These are phyloP conservation scores for Fusarium foetens DNA, from an alignment of 2,329 filamentous ascomycete genomes.

Conservation along the genomic window DNA sequence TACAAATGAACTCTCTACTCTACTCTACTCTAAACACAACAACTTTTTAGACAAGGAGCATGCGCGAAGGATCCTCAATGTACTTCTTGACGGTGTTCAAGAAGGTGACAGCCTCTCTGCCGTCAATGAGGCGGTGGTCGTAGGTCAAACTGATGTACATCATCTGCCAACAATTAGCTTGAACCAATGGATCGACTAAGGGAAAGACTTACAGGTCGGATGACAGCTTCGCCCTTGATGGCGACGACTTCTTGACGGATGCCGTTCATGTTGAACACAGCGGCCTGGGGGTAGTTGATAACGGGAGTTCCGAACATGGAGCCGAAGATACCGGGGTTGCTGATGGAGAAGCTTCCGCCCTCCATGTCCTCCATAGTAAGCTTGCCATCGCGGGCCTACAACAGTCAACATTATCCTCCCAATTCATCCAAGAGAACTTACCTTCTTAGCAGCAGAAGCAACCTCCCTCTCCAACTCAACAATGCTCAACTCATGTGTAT, in stretches of 20 bases:
- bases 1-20: constrained; percentile 16
- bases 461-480: constrained; percentile 63
- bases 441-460: constrained; percentile 69
- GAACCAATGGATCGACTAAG: too few species aligned
- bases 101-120: constrained; percentile 70
- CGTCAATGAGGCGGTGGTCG: constrained; percentile 65
- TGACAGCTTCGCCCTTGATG: constrained; percentile 62
- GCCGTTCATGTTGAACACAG: constrained; percentile 69
- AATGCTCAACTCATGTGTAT: constrained; percentile 62
- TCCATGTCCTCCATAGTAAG: constrained; percentile 82
- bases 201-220: constrained; percentile 48
- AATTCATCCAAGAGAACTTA: constrained; percentile 55
- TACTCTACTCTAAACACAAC: neutral
- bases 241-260: constrained; percentile 64
- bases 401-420: neutral
- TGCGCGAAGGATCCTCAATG: constrained; percentile 56
- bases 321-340: constrained; percentile 80
- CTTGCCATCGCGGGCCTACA: constrained; percentile 74
- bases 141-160: constrained; percentile 64
- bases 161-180: constrained; percentile 45
- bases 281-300: constrained; percentile 79
- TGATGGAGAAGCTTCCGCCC: constrained; percentile 81
- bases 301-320: constrained; percentile 67
- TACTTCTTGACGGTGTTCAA: constrained; percentile 50
- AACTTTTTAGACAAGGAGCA: constrained; percentile 57